Percentiles rank a stretch among this genome's conserved stretches.
Evolutionary conservation across 164 flowering plant genomes (phyloP).

Genomic region (Annona cherimola): DNA sequence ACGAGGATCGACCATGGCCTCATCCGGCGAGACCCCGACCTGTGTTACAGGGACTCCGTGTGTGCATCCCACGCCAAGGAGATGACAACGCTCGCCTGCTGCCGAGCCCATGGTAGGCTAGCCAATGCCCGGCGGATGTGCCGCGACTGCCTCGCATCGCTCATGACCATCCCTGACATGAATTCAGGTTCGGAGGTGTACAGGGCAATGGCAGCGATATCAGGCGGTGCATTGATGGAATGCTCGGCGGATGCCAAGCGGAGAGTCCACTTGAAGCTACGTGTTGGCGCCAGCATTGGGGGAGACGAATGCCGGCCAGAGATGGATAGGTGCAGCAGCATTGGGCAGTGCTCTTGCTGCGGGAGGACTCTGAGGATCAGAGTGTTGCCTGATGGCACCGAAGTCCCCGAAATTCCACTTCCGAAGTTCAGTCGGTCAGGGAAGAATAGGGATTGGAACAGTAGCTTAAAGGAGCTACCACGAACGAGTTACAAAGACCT

Average conservation of each 20-base stretch:
- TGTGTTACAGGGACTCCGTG: slow-evolving; percentile 59
- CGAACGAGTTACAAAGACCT: slow-evolving; percentile 39
- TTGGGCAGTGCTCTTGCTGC: slow-evolving; percentile 60
- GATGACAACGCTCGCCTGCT: slow-evolving; percentile 63
- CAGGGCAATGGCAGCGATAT: slow-evolving; percentile 54
- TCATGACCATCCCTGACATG: slow-evolving; percentile 36
- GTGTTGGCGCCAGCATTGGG: slow-evolving; percentile 8
- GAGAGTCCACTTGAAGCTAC: slow-evolving; percentile 24
- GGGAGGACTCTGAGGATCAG: slow-evolving; percentile 44
- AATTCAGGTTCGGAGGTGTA: slow-evolving; percentile 49
- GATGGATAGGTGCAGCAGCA: slow-evolving; percentile 18
- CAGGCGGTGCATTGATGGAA: slow-evolving; percentile 39
- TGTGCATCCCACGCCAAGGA: slow-evolving; percentile 74
- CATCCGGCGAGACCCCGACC: slow-evolving; percentile 29
- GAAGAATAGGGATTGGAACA: slow-evolving; percentile 30
- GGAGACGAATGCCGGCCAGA: slow-evolving; percentile 19
- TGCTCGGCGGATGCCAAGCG: slow-evolving; percentile 46
- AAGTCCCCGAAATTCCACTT: slow-evolving; percentile 36
- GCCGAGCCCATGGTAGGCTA: slow-evolving; percentile 59
- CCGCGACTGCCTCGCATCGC: slow-evolving; percentile 67
- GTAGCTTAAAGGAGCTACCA: slow-evolving; percentile 26
- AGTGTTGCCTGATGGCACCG: slow-evolving; percentile 15
- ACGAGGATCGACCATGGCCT: slow-evolving; percentile 66
- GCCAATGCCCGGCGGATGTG: slow-evolving; percentile 73
- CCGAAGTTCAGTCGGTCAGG: slow-evolving; percentile 18